Percentiles rank a stretch among this genome's conserved stretches.
These are phyloP conservation scores for Amaranthus palmeri DNA, from an alignment of 148 eudicot genomes.

Conservation along the genomic window DNA sequence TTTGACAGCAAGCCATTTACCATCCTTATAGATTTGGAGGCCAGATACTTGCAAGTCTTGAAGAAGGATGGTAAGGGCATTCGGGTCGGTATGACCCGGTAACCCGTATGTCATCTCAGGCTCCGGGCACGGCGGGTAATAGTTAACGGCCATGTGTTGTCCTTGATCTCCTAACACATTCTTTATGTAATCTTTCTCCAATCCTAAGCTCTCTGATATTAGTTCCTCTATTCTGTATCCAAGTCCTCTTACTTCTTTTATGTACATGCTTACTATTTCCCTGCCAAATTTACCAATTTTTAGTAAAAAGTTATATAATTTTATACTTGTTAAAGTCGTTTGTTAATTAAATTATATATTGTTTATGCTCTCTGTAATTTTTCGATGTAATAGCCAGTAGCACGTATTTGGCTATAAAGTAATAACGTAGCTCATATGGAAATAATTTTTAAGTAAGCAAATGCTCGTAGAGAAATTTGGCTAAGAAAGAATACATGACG, in stretches of 20 bases:
- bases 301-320: too few relatives aligned
- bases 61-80: conserved; percentile 86
- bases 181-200: conserved; percentile 49
- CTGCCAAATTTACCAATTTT: conserved; percentile 24
- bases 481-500: too few relatives aligned
- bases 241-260: conserved; percentile 53
- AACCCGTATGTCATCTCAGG: conserved; percentile 87
- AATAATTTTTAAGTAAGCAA: too few relatives aligned
- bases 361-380: too few relatives aligned
- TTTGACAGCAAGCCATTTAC: conserved; percentile 65
- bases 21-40: conserved; percentile 75
- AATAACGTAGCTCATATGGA: too few relatives aligned
- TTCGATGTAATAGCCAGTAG: too few relatives aligned
- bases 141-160: conserved; percentile 93
- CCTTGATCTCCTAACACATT: conserved; percentile 71
- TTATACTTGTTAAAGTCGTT: too few relatives aligned
- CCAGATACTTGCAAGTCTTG: conserved; percentile 69
- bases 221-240: conserved; percentile 67
- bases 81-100: conserved; percentile 88
- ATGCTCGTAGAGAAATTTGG: too few relatives aligned
- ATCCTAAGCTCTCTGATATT: conserved; percentile 75
- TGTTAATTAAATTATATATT: too few relatives aligned
- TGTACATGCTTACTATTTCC: conserved; percentile 54
- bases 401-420: too few relatives aligned
- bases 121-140: conserved; percentile 81